Evolutionary conservation across 2,329 filamentous ascomycete species (phyloP).

Genomic region (Hypoxylon sp.): DNA sequence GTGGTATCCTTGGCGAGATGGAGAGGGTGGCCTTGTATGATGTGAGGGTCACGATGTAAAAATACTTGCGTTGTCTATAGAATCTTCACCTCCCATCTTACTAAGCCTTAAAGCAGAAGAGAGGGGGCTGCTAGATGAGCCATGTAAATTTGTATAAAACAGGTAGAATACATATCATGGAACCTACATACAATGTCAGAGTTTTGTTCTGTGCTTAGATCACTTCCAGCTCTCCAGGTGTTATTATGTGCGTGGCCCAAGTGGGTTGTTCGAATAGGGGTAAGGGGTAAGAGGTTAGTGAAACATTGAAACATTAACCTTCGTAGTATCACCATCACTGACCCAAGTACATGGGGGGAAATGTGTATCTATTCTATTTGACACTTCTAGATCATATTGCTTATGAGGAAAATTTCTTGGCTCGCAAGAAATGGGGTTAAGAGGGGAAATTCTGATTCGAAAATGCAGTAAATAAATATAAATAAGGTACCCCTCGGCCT

Average conservation of each 20-base stretch:
- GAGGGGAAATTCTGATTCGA: too few relatives aligned
- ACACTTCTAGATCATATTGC: too few relatives aligned
- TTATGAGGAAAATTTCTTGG: too few relatives aligned
- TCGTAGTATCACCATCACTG: neutral
- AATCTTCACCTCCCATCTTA: neutral
- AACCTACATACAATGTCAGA: neutral
- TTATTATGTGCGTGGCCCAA: neutral
- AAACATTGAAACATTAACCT: neutral
- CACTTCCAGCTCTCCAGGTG: neutral
- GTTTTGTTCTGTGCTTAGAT: neutral
- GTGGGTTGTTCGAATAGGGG: neutral
- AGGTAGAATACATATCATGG: constrained; percentile 5
- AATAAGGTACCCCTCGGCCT: too few relatives aligned
- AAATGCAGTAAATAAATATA: too few relatives aligned
- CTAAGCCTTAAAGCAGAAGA: neutral
- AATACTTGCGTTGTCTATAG: neutral
- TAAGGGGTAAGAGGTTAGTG: neutral
- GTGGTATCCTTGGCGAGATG: constrained; percentile 84
- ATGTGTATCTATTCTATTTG: neutral
- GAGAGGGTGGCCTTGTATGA: constrained; percentile 70
- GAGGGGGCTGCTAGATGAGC: neutral
- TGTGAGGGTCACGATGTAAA: constrained; percentile 35
- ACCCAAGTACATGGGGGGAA: too few relatives aligned
- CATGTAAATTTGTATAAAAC: constrained; percentile 19
- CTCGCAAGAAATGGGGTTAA: too few relatives aligned